Evolutionary conservation across 768 basidiomycete genomes (phyloP).

Genomic region (Naganishia vaughanmartiniae): DNA sequence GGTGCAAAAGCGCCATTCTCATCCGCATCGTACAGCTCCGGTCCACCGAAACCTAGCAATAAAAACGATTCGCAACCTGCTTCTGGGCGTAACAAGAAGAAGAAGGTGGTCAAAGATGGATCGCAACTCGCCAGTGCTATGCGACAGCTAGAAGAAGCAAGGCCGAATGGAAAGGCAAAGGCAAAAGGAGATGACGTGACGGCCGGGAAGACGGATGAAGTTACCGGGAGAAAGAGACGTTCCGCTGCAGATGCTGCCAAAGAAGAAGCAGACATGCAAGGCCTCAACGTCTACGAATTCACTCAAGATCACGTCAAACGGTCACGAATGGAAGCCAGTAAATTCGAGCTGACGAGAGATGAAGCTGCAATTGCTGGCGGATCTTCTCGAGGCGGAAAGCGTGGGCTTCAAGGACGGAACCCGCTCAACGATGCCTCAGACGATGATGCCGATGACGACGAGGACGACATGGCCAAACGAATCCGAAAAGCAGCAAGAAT

Average conservation of each 20-base stretch:
- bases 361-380: constrained; percentile 30
- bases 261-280: constrained; percentile 19
- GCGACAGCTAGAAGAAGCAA: not conserved
- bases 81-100: constrained; percentile 15
- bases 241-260: constrained; percentile 15
- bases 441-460: constrained; percentile 52
- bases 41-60: constrained; percentile 1
- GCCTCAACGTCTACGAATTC: constrained; percentile 29
- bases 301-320: constrained; percentile 19
- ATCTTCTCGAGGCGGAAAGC: constrained; percentile 16
- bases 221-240: not conserved
- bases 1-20: constrained; percentile 17
- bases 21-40: constrained; percentile 19
- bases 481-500: constrained; percentile 50
- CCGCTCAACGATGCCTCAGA: constrained; percentile 39
- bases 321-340: constrained; percentile 15
- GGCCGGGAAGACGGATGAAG: not conserved
- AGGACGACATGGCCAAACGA: constrained; percentile 48
- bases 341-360: constrained; percentile 33
- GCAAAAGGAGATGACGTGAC: no score
- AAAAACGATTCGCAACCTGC: constrained; percentile 6
- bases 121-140: constrained; percentile 7
- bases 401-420: constrained; percentile 16
- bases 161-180: constrained; percentile 6
- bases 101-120: constrained; percentile 7